phyloP scores from a whole-genome alignment of 805 yeast species.

The Lipomyces orientalis region DNA sequence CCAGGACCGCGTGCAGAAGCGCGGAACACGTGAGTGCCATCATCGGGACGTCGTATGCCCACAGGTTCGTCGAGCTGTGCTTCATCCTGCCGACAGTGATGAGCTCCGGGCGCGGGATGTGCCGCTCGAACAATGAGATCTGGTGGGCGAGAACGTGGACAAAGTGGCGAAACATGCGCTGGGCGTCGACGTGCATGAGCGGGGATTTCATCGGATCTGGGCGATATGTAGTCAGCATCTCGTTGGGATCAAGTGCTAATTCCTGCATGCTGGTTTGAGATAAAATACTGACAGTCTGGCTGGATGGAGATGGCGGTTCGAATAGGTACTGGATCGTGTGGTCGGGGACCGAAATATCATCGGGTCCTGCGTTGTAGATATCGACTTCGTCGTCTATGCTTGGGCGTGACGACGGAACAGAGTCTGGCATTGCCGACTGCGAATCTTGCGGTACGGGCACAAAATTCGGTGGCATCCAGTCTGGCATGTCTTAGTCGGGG shows the following conservation, averaged over 20 bases:
- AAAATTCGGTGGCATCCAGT: not conserved
- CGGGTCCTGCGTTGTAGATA: constrained; percentile 16
- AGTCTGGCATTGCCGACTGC: not conserved
- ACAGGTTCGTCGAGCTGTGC: constrained; percentile 19
- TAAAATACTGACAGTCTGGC: not conserved
- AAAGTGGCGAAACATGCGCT: constrained; percentile 25
- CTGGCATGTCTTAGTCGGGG: not conserved
- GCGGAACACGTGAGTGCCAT: constrained; percentile 26
- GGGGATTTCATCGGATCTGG: constrained; percentile 25
- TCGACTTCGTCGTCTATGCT: constrained; percentile 14
- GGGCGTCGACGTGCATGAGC: constrained; percentile 24
- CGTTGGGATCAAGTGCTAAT: not conserved
- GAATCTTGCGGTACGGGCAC: not conserved
- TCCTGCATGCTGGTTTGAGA: not conserved
- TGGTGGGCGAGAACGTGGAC: constrained; percentile 29
- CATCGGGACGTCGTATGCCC: constrained; percentile 32
- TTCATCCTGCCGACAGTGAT: not conserved
- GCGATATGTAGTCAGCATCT: constrained; percentile 13
- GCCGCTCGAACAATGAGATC: constrained; percentile 24
- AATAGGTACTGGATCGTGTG: constrained; percentile 22
- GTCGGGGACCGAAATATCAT: constrained; percentile 18
- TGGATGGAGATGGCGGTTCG: constrained; percentile 10
- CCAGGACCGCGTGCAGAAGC: constrained; percentile 27
- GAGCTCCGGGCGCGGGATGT: constrained; percentile 22
- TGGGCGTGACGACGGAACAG: not conserved